phyloP scores from a whole-genome alignment of 192 early-diverging fungal species.

The Coemansia sp. region DNA sequence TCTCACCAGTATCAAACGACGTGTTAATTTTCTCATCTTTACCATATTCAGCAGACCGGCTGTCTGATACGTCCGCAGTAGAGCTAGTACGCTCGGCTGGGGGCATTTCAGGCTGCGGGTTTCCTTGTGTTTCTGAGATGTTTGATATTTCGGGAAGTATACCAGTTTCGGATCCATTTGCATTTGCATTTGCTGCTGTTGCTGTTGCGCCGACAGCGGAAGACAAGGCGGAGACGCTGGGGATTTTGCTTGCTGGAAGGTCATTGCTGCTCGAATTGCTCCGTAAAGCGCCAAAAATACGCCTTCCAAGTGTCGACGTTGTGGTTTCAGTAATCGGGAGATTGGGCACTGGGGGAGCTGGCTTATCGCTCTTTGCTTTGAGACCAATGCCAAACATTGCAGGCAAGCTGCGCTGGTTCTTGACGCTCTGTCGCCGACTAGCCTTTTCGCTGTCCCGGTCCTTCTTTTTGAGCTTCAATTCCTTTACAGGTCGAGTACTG shows the following conservation, averaged over 20 bases:
- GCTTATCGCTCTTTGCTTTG: constrained; percentile 35
- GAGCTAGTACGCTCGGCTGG: not conserved
- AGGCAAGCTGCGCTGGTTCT: constrained; percentile 51
- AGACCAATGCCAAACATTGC: constrained; percentile 52
- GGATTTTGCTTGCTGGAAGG: constrained; percentile 7
- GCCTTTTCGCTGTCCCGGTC: constrained; percentile 36
- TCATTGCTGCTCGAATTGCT: constrained; percentile 26
- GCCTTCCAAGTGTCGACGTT: constrained; percentile 36
- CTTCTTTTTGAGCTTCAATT: constrained; percentile 14
- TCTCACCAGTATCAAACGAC: not conserved
- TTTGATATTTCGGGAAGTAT: not conserved
- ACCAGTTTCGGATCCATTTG: not conserved
- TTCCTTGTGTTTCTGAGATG: not conserved
- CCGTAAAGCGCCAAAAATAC: constrained; percentile 41
- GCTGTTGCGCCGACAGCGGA: not conserved
- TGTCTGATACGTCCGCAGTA: not conserved
- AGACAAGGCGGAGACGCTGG: not conserved
- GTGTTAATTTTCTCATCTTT: not conserved
- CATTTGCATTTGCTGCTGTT: not conserved
- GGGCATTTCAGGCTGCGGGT: not conserved
- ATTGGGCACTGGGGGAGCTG: constrained; percentile 40
- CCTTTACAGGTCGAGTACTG: constrained; percentile 1
- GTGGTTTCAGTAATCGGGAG: constrained; percentile 12
- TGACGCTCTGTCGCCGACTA: constrained; percentile 51
- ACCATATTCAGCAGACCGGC: not conserved